Evolutionary conservation across 73 alveolate species (phyloP).

Genomic region (Symbiodinium natans): DNA sequence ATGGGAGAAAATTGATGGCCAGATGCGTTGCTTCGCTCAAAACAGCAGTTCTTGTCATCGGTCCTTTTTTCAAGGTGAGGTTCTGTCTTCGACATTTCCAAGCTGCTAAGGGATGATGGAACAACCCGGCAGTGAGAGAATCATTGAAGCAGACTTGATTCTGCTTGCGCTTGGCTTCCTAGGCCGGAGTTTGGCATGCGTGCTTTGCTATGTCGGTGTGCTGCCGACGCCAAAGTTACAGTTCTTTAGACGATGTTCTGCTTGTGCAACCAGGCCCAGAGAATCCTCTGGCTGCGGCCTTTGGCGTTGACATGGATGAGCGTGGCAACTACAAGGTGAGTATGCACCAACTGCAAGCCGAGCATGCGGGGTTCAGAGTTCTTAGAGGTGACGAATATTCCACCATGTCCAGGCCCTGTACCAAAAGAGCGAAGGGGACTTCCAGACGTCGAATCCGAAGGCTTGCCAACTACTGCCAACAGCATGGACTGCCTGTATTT

Average conservation of each 20-base stretch:
- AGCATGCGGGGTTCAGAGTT: neutral
- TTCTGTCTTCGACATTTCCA: neutral
- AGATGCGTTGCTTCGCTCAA: slow-evolving; percentile 32
- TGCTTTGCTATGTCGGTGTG: neutral
- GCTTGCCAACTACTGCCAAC: neutral
- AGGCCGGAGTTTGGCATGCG: slow-evolving; percentile 6
- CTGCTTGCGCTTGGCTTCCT: slow-evolving; percentile 89
- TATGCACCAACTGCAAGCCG: neutral
- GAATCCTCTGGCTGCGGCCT: slow-evolving; percentile 59
- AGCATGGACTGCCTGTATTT: neutral
- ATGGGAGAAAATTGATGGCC: slow-evolving; percentile 47
- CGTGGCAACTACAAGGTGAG: slow-evolving; percentile 89
- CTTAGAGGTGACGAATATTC: neutral
- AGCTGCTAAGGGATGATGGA: slow-evolving; percentile 38
- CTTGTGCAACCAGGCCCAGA: slow-evolving; percentile 55
- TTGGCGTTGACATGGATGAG: slow-evolving; percentile 56
- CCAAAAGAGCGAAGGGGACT: slow-evolving; percentile 79
- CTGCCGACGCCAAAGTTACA: neutral
- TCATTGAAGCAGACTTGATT: slow-evolving; percentile 67
- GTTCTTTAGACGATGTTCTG: neutral
- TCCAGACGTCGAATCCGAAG: slow-evolving; percentile 74
- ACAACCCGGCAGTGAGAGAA: slow-evolving; percentile 62
- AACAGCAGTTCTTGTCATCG: neutral
- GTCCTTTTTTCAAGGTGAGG: neutral
- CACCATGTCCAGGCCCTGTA: slow-evolving; percentile 9